Percentiles rank a stretch among this genome's conserved stretches.
phyloP scores from a whole-genome alignment of 371 early-diverging fungal genomes.

The Haplosporangium sp. region DNA sequence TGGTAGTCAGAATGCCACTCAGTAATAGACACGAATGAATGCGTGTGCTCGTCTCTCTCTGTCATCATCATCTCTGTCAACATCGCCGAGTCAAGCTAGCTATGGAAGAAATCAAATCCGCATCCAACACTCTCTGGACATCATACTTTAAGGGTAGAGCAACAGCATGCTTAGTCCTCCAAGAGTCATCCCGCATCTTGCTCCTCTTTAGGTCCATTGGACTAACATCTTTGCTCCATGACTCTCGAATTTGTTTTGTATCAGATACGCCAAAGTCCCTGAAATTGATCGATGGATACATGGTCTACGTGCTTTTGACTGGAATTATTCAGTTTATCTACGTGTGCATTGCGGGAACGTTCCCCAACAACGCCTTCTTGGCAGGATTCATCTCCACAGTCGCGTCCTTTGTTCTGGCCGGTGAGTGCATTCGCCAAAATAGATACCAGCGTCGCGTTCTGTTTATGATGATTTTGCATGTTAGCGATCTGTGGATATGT shows the following conservation, averaged over 20 bases:
- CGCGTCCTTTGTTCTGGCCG: slow-evolving; percentile 94
- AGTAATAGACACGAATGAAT: background rate
- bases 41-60: no score
- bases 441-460: background rate
- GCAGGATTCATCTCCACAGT: slow-evolving; percentile 94
- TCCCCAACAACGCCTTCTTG: slow-evolving; percentile 97
- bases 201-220: no score
- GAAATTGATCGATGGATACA: slow-evolving; percentile 92
- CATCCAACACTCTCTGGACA: slow-evolving; percentile 27
- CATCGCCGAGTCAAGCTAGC: background rate
- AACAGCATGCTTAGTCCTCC: background rate
- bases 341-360: slow-evolving; percentile 85
- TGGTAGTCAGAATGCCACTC: background rate
- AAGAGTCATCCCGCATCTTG: no score
- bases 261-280: slow-evolving; percentile 80
- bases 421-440: slow-evolving; percentile 53
- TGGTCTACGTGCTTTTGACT: slow-evolving; percentile 86
- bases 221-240: background rate
- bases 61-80: slow-evolving; percentile 12
- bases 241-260: slow-evolving; percentile 53
- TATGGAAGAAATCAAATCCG: slow-evolving; percentile 44
- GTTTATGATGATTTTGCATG: background rate
- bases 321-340: slow-evolving; percentile 93
- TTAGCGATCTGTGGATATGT: no score
- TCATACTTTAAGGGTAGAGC: slow-evolving; percentile 45